Evolutionary conservation across 352 stramenopile species (phyloP).

Genomic region (Pythium pyrilobum): DNA sequence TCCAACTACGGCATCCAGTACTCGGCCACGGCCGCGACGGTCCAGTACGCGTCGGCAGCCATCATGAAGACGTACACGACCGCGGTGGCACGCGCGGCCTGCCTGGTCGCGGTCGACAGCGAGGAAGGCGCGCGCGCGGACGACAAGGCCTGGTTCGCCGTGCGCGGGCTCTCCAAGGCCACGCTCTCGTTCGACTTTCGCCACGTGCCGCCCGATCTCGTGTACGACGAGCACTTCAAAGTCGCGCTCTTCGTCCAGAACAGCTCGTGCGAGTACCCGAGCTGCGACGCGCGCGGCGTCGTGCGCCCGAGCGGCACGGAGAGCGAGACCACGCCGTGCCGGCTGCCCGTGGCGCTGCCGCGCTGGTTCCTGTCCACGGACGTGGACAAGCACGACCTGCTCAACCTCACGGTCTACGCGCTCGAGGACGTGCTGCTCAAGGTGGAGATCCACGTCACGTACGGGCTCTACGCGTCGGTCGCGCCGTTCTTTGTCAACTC

Average conservation of each 20-base stretch:
- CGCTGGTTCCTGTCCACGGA: slow-evolving; percentile 86
- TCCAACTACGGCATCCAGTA: slow-evolving; percentile 82
- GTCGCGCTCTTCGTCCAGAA: slow-evolving; percentile 94
- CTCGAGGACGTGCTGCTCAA: slow-evolving; percentile 95
- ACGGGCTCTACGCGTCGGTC: slow-evolving; percentile 87
- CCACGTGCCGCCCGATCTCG: slow-evolving; percentile 86
- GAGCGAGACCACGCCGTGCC: slow-evolving; percentile 90
- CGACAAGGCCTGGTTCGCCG: slow-evolving; percentile 91
- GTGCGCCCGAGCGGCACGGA: slow-evolving; percentile 44
- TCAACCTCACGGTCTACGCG: slow-evolving; percentile 94
- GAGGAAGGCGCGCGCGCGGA: slow-evolving; percentile 81
- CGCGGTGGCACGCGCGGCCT: slow-evolving; percentile 30
- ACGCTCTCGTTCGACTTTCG: slow-evolving; percentile 94
- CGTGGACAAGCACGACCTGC: slow-evolving; percentile 90
- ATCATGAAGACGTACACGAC: slow-evolving; percentile 31
- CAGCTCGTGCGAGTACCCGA: slow-evolving; percentile 87
- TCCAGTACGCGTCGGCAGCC: slow-evolving; percentile 33
- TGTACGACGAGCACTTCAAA: slow-evolving; percentile 95
- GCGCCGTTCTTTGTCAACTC: slow-evolving; percentile 92
- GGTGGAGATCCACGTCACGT: slow-evolving; percentile 94
- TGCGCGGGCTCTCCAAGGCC: slow-evolving; percentile 90
- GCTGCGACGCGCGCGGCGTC: slow-evolving; percentile 63
- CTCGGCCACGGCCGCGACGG: slow-evolving; percentile 47
- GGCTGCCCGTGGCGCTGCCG: slow-evolving; percentile 85
- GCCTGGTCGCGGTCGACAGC: slow-evolving; percentile 6